Base-by-base conservation (phyloP, 2,329 filamentous ascomycete genomes). In the Ceratocystis eucalypticola region DNA sequence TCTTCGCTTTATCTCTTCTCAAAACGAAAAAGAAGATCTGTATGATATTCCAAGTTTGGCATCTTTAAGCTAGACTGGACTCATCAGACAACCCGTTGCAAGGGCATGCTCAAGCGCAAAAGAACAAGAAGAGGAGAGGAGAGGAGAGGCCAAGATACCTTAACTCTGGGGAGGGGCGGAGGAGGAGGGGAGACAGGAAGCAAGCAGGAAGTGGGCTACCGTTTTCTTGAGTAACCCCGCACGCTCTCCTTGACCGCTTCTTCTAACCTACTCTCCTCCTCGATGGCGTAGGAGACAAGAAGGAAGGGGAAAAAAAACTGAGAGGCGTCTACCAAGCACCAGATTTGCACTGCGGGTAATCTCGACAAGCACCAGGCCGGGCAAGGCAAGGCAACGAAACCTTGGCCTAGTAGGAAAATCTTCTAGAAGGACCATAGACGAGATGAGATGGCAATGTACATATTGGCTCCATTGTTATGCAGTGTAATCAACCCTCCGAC, bases 401-500 rank as follows among this genome's bases (percentile, higher is more conserved):
- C 28, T 17, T 59, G 28, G 25, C 17, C 25, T 33, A 17, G 20
- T 28, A 3, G 33, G 48, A 53, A 53, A 59, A 33, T 59, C 17
- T 59, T 59, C 53, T 59, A 59, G 53, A 59, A 59, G 53, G 53
- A 59, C 53, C 53, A 30, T 59, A 59, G 53, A 59, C 53, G 53
- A 59, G 53, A 59, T 59, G 53, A 59, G 53, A 59, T 33, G 28
- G 53, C 25, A 59, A 59, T 59, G 53, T 59, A 30, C 25, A 59
- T 59, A 59, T 17, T 59, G 17, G 12, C 28, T n/a, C 17, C 15
- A 30, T 59, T 33, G 53, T 59, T 59, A 59, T 37, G 25, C 15
- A 30, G 28, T 59, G 10, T 59, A 59, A 30, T 59, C 28, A 59
- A 5, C 28, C 33, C 28, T 33, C 53, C 22, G 22, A 17, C 28